Conservation (phyloP, 169 alveolate genomes). For the Plasmodium coatneyi region DNA sequence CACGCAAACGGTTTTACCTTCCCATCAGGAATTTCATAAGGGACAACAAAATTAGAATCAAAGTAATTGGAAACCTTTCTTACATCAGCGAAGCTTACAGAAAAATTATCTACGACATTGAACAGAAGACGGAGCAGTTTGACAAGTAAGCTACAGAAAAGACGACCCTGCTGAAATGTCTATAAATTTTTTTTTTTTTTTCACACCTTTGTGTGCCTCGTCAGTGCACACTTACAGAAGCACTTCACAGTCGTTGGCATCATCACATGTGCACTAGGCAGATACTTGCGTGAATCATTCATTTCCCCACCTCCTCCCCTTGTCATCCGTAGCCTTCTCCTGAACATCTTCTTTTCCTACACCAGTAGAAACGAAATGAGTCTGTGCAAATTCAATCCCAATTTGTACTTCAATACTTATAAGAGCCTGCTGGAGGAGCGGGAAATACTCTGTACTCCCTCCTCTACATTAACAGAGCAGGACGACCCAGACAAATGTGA, state of each 20-base stretch:
- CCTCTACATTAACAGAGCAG: background rate
- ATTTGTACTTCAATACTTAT: conserved; percentile 57
- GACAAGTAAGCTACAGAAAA: conserved; percentile 71
- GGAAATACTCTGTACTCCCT: conserved; percentile 1
- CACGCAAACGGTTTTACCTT: background rate
- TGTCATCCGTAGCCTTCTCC: conserved; percentile 13
- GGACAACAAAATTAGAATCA: conserved; percentile 74
- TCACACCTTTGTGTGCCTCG: background rate
- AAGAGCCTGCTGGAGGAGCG: conserved; percentile 43
- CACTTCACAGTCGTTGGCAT: background rate
- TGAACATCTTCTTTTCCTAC: conserved; percentile 68
- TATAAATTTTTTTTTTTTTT: background rate
- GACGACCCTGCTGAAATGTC: background rate
- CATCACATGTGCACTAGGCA: background rate
- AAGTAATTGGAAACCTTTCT: conserved; percentile 80
- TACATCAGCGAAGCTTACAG: conserved; percentile 76
- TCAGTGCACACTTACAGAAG: background rate
- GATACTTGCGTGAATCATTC: background rate
- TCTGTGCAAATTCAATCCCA: conserved; percentile 45
- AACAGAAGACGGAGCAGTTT: conserved; percentile 72
- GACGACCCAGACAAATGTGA: background rate
- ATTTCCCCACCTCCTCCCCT: background rate
- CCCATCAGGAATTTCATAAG: conserved; percentile 71
- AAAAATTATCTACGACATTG: conserved; percentile 74
- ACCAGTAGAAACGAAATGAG: conserved; percentile 76